phyloP scores from a whole-genome alignment of 768 basidiomycete genomes.

The Udeniomyces megalosporus region DNA sequence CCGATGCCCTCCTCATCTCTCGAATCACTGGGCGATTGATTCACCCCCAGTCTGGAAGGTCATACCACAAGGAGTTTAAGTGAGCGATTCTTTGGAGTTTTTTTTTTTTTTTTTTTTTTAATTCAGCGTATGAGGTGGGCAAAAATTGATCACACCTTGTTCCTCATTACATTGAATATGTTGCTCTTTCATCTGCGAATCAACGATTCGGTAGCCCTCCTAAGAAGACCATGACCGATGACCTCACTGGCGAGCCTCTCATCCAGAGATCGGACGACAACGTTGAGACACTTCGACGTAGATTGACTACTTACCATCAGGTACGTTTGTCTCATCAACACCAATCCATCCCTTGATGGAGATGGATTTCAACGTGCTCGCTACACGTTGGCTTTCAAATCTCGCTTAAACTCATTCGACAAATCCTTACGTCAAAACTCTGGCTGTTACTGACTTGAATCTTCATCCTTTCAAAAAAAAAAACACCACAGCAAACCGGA shows the following conservation, averaged over 20 bases:
- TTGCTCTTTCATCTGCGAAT: background rate
- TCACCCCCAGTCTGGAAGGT: conserved; percentile 73
- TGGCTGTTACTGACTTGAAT: background rate
- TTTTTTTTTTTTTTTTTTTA: background rate
- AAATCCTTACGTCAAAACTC: background rate
- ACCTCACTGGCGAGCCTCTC: conserved; percentile 85
- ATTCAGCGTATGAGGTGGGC: background rate
- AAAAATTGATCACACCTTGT: background rate
- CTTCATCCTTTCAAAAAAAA: background rate
- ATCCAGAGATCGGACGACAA: conserved; percentile 98
- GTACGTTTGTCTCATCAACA: conserved; percentile 7
- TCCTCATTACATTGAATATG: background rate
- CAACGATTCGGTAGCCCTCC: conserved; percentile 51
- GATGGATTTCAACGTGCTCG: too few species aligned
- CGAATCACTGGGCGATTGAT: conserved; percentile 93
- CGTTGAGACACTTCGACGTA: conserved; percentile 80
- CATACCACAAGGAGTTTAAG: conserved; percentile 92
- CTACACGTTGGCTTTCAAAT: too few species aligned
- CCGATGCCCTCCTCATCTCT: conserved; percentile 87
- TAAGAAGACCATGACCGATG: conserved; percentile 87
- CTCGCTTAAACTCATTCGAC: too few species aligned
- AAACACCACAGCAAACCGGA: conserved; percentile 74
- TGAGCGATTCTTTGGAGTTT: conserved; percentile 34
- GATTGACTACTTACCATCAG: conserved; percentile 68
- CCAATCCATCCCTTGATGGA: too few species aligned